These are phyloP conservation scores for Calonectria montana DNA, from an alignment of 2,329 filamentous ascomycete species.

Conservation along the genomic window DNA sequence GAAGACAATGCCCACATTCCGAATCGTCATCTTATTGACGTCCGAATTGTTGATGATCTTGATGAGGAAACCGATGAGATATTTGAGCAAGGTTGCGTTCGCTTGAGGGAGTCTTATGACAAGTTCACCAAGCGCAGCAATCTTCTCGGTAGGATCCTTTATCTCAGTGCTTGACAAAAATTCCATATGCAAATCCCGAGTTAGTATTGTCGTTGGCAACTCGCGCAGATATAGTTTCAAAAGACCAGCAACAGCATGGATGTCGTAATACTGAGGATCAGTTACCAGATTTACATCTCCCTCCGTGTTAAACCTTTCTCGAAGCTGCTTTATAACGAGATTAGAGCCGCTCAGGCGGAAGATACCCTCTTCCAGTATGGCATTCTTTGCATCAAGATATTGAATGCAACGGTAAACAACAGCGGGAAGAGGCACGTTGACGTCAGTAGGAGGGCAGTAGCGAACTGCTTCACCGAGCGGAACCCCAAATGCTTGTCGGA, in stretches of 20 bases:
- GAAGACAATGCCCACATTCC: conserved; percentile 98
- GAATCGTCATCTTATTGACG: conserved; percentile 97
- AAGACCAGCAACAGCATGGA: conserved; percentile 93
- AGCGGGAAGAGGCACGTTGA: conserved; percentile 82
- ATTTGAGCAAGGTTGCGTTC: conserved; percentile 85
- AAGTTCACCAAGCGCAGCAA: conserved; percentile 79
- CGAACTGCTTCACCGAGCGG: conserved; percentile 88
- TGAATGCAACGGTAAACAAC: conserved; percentile 97
- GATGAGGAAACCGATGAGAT: conserved; percentile 88
- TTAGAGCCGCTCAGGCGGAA: conserved; percentile 98
- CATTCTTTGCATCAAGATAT: conserved; percentile 86
- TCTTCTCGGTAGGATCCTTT: conserved; percentile 78
- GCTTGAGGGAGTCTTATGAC: conserved; percentile 82
- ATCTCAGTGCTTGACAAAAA: conserved; percentile 89
- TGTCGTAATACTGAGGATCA: conserved; percentile 90
- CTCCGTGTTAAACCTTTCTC: conserved; percentile 93
- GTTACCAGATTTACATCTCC: conserved; percentile 88
- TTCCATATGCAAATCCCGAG: conserved; percentile 87
- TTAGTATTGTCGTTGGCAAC: conserved; percentile 90
- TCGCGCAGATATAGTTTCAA: conserved; percentile 95
- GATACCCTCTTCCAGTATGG: conserved; percentile 89
- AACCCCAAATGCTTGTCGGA: conserved; percentile 84
- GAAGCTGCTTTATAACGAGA: conserved; percentile 88
- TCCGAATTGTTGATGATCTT: conserved; percentile 91
- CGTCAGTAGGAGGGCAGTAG: conserved; percentile 78